Base-by-base conservation (phyloP, 2,329 filamentous ascomycete genomes). In the Nannizzia gypsea region DNA sequence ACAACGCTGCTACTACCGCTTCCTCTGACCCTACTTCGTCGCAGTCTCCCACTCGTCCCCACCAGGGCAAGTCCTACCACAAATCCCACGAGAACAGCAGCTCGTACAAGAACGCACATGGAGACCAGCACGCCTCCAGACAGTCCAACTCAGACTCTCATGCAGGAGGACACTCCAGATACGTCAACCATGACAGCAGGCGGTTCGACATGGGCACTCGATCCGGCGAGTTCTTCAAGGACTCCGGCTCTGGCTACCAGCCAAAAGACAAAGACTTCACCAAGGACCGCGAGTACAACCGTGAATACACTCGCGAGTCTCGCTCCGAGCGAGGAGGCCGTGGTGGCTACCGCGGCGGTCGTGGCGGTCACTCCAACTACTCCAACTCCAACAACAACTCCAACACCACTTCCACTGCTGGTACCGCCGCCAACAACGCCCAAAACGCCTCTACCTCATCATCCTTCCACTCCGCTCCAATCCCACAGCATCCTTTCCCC, bases 291-390 rank as follows among this genome's bases (percentile, higher is more conserved):
- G 65, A 54, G 50, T 36, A 15, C 15, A 71, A 56, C 17, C 9
- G 48, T 67, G 72, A 59, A 34, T 34, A 34, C 31, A 34, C 31
- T 2, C 65, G 65, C 31, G 68, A 75, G 44, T 65, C 67, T 38
- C 72, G 74, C 57, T 63, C 70, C 24, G 74, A 76, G 34, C 67
- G 73, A 60, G 71, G 73, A 60, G 71, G 73, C 59, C 62, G 74
- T 57, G 71, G 74, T 46, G 68, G 71, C 56, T 72, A 74, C 64
- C 73, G 75, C 54, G 74, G 74, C 59, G 36, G 54, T 38, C 68
- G 75, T 59, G 74, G 75, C 36, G 71, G 69, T 40, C 70, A 74
- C 63, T 65, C 68, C 38, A 68, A 64, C 42, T 76, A 71, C 63
- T 22, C 28, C 36, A 56, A 9, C 20, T 62, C 66, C 40, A 72